A percentile compares a stretch with the other conserved stretches of the same genome.
Evolutionary conservation across 495 filamentous ascomycete genomes (phyloP).

Genomic region (Tetracladium setigerum): DNA sequence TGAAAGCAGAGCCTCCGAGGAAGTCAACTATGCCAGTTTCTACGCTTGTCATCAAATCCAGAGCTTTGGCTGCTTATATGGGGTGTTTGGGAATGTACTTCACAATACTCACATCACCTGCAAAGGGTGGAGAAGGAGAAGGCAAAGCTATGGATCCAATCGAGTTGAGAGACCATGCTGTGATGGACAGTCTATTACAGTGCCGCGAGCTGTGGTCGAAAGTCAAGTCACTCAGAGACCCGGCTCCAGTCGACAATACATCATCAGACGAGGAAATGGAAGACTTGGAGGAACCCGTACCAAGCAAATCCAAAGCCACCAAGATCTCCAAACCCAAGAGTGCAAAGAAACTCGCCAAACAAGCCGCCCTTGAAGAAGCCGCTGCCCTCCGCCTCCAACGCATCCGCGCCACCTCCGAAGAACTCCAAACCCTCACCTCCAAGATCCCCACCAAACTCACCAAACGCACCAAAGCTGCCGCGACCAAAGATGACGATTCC

Average conservation of each 20-base stretch:
- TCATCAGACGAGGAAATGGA: neutral
- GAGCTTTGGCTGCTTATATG: slow-evolving; percentile 74
- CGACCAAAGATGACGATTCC: slow-evolving; percentile 41
- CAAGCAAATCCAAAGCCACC: no score
- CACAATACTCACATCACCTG: slow-evolving; percentile 71
- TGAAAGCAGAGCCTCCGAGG: slow-evolving; percentile 38
- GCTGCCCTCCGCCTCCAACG: neutral
- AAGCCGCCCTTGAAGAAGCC: neutral
- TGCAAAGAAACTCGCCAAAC: neutral
- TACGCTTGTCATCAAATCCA: slow-evolving; percentile 55
- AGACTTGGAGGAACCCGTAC: no score
- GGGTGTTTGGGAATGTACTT: slow-evolving; percentile 89
- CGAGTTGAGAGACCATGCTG: slow-evolving; percentile 74
- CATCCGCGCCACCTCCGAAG: slow-evolving; percentile 11
- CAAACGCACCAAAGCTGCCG: slow-evolving; percentile 31
- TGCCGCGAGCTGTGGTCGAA: slow-evolving; percentile 74
- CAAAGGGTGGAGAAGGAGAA: slow-evolving; percentile 36
- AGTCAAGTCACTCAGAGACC: slow-evolving; percentile 52
- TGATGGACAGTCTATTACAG: slow-evolving; percentile 79
- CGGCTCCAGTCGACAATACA: neutral
- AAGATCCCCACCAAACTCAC: slow-evolving; percentile 29
- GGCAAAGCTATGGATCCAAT: slow-evolving; percentile 51
- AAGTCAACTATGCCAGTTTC: slow-evolving; percentile 37
- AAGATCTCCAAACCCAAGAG: no score
- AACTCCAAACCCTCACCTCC: slow-evolving; percentile 33